Conservation (phyloP, 495 filamentous ascomycete genomes). For the Astrothelium subdiscretum region DNA sequence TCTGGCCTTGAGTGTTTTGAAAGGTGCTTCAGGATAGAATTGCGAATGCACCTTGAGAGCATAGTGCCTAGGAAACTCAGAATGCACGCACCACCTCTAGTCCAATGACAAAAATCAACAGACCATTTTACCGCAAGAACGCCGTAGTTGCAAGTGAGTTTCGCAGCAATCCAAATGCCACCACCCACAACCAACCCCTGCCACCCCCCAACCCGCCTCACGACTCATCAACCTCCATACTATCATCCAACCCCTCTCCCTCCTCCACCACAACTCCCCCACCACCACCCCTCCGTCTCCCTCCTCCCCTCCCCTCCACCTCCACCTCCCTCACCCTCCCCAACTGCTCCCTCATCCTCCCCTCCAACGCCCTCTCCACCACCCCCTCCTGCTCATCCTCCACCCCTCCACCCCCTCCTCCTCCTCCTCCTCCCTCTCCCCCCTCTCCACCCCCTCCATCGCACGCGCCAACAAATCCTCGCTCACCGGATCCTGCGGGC, state of each 20-base stretch:
- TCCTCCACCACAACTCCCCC: conserved; percentile 1
- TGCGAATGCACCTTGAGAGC: no score
- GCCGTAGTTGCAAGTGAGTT: no score
- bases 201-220: not conserved
- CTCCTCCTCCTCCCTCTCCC: conserved; percentile 14
- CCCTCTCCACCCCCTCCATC: conserved; percentile 23
- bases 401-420: conserved; percentile 9
- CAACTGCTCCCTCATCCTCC: conserved; percentile 4
- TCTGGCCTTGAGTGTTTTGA: no score
- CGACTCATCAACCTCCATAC: not conserved
- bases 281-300: conserved; percentile 9
- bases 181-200: not conserved
- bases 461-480: conserved; percentile 30
- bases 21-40: no score
- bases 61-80: no score
- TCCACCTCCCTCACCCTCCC: conserved; percentile 10
- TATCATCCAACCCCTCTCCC: not conserved
- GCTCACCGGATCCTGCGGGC: conserved; percentile 33
- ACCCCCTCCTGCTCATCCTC: conserved; percentile 7
- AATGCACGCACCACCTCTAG: no score
- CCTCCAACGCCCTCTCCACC: conserved; percentile 8
- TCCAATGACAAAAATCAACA: no score
- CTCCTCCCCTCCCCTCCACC: not conserved
- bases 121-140: no score
- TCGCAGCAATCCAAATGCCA: not conserved